Base-by-base conservation (phyloP, 2,329 filamentous ascomycete genomes). In the Blumeria graminis region DNA sequence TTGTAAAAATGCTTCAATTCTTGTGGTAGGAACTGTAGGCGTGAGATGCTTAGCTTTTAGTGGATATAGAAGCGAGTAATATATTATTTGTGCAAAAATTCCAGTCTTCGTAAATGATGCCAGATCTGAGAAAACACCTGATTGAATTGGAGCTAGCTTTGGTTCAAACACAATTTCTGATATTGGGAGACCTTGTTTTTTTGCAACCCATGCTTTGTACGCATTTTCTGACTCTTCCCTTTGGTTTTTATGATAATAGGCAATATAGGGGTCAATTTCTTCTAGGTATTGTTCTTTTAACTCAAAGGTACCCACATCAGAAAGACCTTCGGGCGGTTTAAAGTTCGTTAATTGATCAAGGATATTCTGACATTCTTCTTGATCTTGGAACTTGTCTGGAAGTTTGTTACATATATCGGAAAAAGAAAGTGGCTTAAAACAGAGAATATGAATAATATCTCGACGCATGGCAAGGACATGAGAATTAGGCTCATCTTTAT, bases 231-330 rank as follows among this genome's bases (percentile, higher is more conserved):
- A 87, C 67, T 98, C 92, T 65, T 98, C 92, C 55, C 92, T 80
- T 68, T 96, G 90, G 64, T 98, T 98, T 66, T 94, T 94, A 64
- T 82, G 93, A 68, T 94, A 98, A 65, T 96, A 88, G 6, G 89
- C 85, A 64, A 89, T 92, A 67, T 95, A 98, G 0, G 93, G 92
- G 66, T 98, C 93, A 55, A 98, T 80, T 51, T 93, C 77, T 62
- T 90, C 84, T 41, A 95, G 76, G 63, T 82, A 92, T 59, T 94
- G 79, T 4, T 84, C 80, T 65, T 89, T 92, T 55, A 98, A 72
- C 68, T 95, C 88, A 64, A 98, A 98, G 0, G 86, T 94, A 57
- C 93, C 92, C 14, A 89, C 85, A 66, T 98, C 92, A 4, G 85
- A 86, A 35, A 96, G 71, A 5, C 90, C 92, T 68, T 98, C 92